Conservation (phyloP, 371 early-diverging fungal species). For the Mortierella sp. region DNA sequence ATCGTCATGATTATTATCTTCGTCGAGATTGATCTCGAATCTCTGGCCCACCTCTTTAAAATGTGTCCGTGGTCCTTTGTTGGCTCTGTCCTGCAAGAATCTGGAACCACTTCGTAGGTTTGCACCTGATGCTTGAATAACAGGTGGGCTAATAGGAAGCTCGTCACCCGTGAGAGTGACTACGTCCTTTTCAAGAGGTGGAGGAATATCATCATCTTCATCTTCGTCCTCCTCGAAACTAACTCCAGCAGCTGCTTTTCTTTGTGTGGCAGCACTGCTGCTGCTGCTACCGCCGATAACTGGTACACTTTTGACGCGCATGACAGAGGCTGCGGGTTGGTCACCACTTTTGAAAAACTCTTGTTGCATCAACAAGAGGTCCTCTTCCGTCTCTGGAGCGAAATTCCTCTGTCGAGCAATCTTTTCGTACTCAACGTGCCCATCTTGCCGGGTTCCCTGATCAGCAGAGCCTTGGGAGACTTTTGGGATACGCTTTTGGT, state of each 20-base stretch:
- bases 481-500: too few relatives aligned
- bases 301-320: slow-evolving; percentile 49
- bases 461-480: too few relatives aligned
- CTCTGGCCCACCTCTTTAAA: slow-evolving; percentile 33
- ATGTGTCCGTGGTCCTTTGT: slow-evolving; percentile 46
- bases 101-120: slow-evolving; percentile 23
- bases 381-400: slow-evolving; percentile 60
- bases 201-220: slow-evolving; percentile 46
- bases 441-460: too few relatives aligned
- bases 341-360: slow-evolving; percentile 60
- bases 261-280: slow-evolving; percentile 55
- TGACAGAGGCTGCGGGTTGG: slow-evolving; percentile 61
- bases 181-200: slow-evolving; percentile 47
- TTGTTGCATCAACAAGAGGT: slow-evolving; percentile 66
- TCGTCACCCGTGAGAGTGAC: slow-evolving; percentile 48
- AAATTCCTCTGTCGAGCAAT: slow-evolving; percentile 29
- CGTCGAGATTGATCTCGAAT: slow-evolving; percentile 42
- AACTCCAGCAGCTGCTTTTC: slow-evolving; percentile 4
- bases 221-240: slow-evolving; percentile 26
- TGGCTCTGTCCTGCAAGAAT: slow-evolving; percentile 37
- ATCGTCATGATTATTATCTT: slow-evolving; percentile 7
- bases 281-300: slow-evolving; percentile 4
- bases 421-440: slow-evolving; percentile 23
- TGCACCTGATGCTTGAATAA: slow-evolving; percentile 14
- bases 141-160: slow-evolving; percentile 30